Evolutionary conservation across 2,329 filamentous ascomycete species (phyloP), one percentile per base, ranked within the genome.

Genomic region (Epichloe aotearoae): DNA sequence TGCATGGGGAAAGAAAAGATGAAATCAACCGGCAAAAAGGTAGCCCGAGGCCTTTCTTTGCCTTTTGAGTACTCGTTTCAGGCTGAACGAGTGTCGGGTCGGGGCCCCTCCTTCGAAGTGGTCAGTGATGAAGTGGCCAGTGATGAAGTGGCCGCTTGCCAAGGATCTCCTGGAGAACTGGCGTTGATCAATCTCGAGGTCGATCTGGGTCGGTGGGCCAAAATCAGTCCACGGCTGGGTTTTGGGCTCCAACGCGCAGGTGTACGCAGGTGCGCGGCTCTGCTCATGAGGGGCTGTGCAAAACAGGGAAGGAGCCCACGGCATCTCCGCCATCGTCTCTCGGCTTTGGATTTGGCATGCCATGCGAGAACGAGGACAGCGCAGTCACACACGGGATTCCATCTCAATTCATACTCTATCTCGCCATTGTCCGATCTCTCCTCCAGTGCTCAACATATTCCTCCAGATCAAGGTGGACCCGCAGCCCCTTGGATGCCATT

Each of bases 401-500:
- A 14, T 14, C 12, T 20, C 12, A 39, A 41, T 50, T 44, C 33
- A 12, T 14, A 11, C 15, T 43, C 43, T 45, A 17, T 19, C n/a
- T 39, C 46, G 10, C 14, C 38, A 38, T 50, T 41, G 46, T 38
- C 49, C 60, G 8, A 39, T 53, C 55, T 37, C 38, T 54, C 55
- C 37, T 61, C 59, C 66, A 69, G 38, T 57, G 57, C 44, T 63
- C 64, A 44, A 73, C 55, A 57, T 72, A 74, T 49, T 72, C 74
- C 0, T 76, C 74, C 59, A 78, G 57, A 39, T 79, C 76, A 4
- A 75, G 64, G 55, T 76, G 72, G 0, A 78, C 62, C 23, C 76
- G 62, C 44, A 78, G 43, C 0, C 75, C 74, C 62, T 75, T 78
- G 4, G 68, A 64, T 17, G 60, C 64, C 64, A 79, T 70, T 2